Conservation (phyloP, 139 green algal species). For the Dunaliella primolecta region DNA sequence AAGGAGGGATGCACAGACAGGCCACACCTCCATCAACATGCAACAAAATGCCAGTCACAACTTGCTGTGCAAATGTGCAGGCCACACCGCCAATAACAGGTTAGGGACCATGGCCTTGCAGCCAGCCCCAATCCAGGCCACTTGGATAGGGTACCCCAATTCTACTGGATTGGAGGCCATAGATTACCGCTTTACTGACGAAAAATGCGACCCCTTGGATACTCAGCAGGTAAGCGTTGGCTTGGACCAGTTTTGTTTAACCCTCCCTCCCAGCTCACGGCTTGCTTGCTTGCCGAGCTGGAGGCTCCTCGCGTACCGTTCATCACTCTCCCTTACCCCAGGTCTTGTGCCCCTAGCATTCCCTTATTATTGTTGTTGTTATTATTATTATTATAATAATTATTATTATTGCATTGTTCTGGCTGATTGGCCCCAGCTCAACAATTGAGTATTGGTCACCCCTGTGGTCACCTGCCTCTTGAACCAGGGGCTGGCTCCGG, state of each 20-base stretch:
- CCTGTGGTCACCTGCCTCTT: too few relatives aligned
- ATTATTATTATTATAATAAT: too few relatives aligned
- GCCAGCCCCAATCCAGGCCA: slow-evolving; percentile 87
- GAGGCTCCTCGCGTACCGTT: neutral
- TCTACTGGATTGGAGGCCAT: slow-evolving; percentile 81
- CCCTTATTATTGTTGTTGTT: too few relatives aligned
- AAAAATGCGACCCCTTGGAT: slow-evolving; percentile 67
- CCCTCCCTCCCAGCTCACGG: too few relatives aligned
- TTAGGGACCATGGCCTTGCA: slow-evolving; percentile 79
- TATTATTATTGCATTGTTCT: too few relatives aligned
- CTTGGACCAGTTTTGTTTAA: too few relatives aligned
- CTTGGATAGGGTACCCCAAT: slow-evolving; percentile 99
- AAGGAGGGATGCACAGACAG: too few relatives aligned
- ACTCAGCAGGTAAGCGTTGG: slow-evolving; percentile 64
- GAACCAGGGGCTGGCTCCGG: too few relatives aligned
- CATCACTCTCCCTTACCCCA: too few relatives aligned
- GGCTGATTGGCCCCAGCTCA: too few relatives aligned
- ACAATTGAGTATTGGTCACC: too few relatives aligned
- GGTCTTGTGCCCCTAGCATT: too few relatives aligned
- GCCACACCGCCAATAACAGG: slow-evolving; percentile 95
- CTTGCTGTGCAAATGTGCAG: slow-evolving; percentile 30
- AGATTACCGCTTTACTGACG: slow-evolving; percentile 91
- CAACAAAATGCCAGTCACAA: neutral
- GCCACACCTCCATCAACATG: neutral
- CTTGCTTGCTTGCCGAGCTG: neutral